Evolutionary conservation across 306 rosid species (phyloP).

Genomic region (Casuarina equisetifolia): DNA sequence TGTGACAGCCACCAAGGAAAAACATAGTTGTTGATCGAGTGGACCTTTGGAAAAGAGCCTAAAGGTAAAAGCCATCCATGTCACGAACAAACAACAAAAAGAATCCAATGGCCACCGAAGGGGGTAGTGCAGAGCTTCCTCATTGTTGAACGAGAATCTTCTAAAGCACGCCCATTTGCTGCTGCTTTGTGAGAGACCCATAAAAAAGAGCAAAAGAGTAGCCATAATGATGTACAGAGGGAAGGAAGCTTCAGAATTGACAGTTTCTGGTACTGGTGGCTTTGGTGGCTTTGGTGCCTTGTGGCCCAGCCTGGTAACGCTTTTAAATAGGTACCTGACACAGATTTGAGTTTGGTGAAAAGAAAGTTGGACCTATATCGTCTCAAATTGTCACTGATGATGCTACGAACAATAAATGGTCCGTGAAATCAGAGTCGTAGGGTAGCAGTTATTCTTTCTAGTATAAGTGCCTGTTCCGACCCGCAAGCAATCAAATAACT

Average conservation of each 20-base stretch:
- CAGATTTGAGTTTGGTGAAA: not conserved
- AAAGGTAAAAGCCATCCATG: slow-evolving; percentile 12
- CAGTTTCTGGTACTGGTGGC: slow-evolving; percentile 4
- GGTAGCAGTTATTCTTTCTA: not conserved
- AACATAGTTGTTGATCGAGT: not conserved
- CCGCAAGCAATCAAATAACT: too few species aligned
- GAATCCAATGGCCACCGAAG: slow-evolving; percentile 38
- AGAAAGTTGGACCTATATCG: slow-evolving; percentile 1
- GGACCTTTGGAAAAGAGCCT: slow-evolving; percentile 19
- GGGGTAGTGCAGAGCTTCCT: slow-evolving; percentile 24
- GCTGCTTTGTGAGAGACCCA: not conserved
- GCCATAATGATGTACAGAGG: slow-evolving; percentile 12
- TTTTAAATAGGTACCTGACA: slow-evolving; percentile 1
- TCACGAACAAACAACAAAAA: slow-evolving; percentile 6
- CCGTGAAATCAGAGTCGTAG: not conserved
- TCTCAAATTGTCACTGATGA: too few species aligned
- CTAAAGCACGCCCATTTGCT: slow-evolving; percentile 7
- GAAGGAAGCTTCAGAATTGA: slow-evolving; percentile 12
- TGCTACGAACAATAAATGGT: not conserved
- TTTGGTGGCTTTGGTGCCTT: not conserved
- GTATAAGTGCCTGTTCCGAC: too few species aligned
- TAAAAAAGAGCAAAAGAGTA: not conserved
- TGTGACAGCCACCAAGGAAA: slow-evolving; percentile 20
- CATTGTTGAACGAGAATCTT: slow-evolving; percentile 18
- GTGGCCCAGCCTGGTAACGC: not conserved